These are phyloP conservation scores for Cryptococcus jaspeensis DNA, from an alignment of 1,284 basidiomycete species.

Conservation along the genomic window DNA sequence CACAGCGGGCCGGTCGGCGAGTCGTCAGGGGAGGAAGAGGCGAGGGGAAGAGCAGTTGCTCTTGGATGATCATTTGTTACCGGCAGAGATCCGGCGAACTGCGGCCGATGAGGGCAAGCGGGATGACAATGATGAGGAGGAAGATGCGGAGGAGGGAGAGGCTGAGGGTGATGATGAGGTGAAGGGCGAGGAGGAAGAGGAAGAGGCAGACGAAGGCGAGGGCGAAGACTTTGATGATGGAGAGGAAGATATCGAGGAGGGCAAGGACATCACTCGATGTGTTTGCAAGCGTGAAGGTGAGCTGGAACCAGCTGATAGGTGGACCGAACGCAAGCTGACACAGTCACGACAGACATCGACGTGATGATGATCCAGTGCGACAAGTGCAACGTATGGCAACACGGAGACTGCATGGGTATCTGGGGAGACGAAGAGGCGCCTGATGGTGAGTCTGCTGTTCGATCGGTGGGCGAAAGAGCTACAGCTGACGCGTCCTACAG, in stretches of 20 bases:
- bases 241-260: conserved; percentile 59
- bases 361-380: conserved; percentile 96
- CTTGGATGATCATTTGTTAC: conserved; percentile 44
- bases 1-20: conserved; percentile 6
- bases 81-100: conserved; percentile 34
- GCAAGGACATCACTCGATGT: conserved; percentile 83
- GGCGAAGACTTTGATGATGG: conserved; percentile 31
- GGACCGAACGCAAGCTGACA: conserved; percentile 8
- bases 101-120: conserved; percentile 8
- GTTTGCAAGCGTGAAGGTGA: conserved; percentile 85
- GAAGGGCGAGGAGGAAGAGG: conserved; percentile 34
- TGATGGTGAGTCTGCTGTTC: conserved; percentile 59
- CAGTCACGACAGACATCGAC: conserved; percentile 61
- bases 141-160: conserved; percentile 11
- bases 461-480: not conserved
- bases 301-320: conserved; percentile 42
- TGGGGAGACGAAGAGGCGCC: conserved; percentile 77
- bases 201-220: conserved; percentile 58
- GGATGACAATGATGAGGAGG: conserved; percentile 7
- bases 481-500: conserved; percentile 21
- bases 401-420: conserved; percentile 94
- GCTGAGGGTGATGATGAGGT: conserved; percentile 18
- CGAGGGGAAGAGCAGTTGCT: conserved; percentile 43
- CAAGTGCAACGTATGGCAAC: conserved; percentile 96
- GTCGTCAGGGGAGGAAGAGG: conserved; percentile 26